Evolutionary conservation across 257 asterid genomes (phyloP).

Genomic region (Capsicum rhomboideum): DNA sequence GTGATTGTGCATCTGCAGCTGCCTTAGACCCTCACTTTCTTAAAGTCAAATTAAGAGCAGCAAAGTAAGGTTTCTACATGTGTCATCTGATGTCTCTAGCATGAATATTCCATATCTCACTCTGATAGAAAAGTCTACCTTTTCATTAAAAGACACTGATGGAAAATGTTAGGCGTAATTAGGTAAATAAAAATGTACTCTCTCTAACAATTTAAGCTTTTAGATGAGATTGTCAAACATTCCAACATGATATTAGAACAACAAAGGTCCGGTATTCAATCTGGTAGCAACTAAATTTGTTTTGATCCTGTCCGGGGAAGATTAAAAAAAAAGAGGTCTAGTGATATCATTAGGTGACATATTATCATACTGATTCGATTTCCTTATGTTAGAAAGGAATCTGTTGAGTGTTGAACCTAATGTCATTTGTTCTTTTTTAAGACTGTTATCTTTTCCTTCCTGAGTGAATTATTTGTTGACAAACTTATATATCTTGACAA

Average conservation of each 20-base stretch:
- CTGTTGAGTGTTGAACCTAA: background rate
- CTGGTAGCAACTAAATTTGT: background rate
- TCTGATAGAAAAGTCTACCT: background rate
- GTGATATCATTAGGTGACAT: background rate
- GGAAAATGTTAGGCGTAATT: background rate
- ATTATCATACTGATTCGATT: background rate
- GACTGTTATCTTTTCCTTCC: background rate
- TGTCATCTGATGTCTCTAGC: background rate
- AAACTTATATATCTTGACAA: background rate
- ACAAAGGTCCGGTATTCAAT: background rate
- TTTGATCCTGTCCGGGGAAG: background rate
- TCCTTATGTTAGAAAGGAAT: background rate
- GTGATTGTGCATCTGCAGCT: constrained; percentile 71
- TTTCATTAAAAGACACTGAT: background rate
- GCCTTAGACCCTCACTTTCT: constrained; percentile 61
- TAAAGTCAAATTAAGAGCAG: constrained; percentile 75
- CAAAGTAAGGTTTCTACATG: constrained; percentile 49
- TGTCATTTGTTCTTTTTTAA: background rate
- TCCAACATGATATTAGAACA: background rate
- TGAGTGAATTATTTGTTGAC: background rate
- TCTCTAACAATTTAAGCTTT: background rate
- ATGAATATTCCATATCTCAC: background rate
- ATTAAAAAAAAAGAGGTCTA: background rate
- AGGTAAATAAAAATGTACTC: background rate
- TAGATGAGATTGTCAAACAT: background rate